Evolutionary conservation across 2,329 filamentous ascomycete species (phyloP), one percentile per base, ranked within the genome.

Genomic region (Stagonosporopsis chrysanthemi): DNA sequence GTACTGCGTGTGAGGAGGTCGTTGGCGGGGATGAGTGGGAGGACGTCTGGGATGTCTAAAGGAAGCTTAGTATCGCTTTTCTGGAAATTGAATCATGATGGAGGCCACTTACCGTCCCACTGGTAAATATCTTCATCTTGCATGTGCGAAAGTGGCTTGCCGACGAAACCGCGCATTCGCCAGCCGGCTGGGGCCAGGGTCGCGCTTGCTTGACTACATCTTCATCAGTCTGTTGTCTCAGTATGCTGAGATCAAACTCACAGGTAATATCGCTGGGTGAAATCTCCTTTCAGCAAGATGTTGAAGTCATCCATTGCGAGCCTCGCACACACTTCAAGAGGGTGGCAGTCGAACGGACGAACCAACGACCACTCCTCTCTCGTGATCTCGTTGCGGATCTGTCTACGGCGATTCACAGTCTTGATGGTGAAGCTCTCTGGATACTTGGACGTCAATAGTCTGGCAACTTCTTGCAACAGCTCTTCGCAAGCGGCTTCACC

Each of bases 141-240:
- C 49, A 84, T 74, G 39, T 76, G 74, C 17, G 79, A 77, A 56
- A 84, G 78, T 2, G 78, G 79, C 64, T 75, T 81, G 23, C 82
- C 82, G 41, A 84, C 81, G 24, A 81, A 76, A 41, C 80, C 73
- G 36, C 78, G 68, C 12, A 84, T 75, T 22, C 77, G 78, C 81
- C 82, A 84, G 7, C 83, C 83, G 0, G 82, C 79, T 1, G 82
- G 83, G 60, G 84, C 84, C 5, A 84, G 71, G 14, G 80, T 84
- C 5, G 82, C 82, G 42, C 80, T 82, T 23, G 82, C 82, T 51
- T 78, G 75, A 26, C 80, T 82, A 38, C 26, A 15, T 29, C 5
- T 26, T n/a, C 19, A 6, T 9, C 1, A 36, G 38, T 53, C 22
- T 43, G 44, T 39, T n/a, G 9, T 19, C 11, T 31, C n/a, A n/a